Base-by-base conservation (phyloP, 371 early-diverging fungal species). In the Rhizopus delemar region DNA sequence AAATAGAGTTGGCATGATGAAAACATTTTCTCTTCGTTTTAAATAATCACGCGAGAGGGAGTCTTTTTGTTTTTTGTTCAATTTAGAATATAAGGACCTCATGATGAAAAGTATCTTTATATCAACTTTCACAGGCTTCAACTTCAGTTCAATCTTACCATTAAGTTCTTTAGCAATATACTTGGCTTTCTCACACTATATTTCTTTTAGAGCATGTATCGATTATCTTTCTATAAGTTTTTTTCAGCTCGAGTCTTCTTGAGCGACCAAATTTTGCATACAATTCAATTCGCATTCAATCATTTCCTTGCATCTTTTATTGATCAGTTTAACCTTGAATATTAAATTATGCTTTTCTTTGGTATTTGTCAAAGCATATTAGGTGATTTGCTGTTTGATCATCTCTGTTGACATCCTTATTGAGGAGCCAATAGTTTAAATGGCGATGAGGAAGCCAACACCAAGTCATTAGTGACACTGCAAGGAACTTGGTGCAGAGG, bases 1-100 rank as follows among this genome's bases (percentile, higher is more conserved):
- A 82, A 90, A n/a, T 97, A 98, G 71, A 98, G 94, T 77, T 97
- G 13, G 88, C 77, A 70, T 95, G 93, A 74, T 99, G 98, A 39
- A 92, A 60, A 65, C 90, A 86, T 68, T 93, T 92, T 62, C 83
- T 80, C 53, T 75, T 36, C 85, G 70, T 77, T 85, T 87, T 59
- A 92, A 81, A 61, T 89, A 86, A 45, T 84, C 71, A 57, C 87
- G 80, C 65, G 90, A 22, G 2, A 22, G 22, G 22, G 22, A 22
- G 22, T 22, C 2, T 67, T 93, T 95, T 35, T n/a, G n/a, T n/a
- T n/a, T 82, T 80, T 80, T 90, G 88, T 71, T 95, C 96, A 65
- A 91, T 91, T 73, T 95, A 94, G 31, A 96, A 73, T 64, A 95
- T 89, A 70, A 93, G 84, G 12, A 93, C 86, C 86, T 97, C 95